phyloP scores from a whole-genome alignment of 176 grass and related monocot genomes.

The Ensete ventricosum region DNA sequence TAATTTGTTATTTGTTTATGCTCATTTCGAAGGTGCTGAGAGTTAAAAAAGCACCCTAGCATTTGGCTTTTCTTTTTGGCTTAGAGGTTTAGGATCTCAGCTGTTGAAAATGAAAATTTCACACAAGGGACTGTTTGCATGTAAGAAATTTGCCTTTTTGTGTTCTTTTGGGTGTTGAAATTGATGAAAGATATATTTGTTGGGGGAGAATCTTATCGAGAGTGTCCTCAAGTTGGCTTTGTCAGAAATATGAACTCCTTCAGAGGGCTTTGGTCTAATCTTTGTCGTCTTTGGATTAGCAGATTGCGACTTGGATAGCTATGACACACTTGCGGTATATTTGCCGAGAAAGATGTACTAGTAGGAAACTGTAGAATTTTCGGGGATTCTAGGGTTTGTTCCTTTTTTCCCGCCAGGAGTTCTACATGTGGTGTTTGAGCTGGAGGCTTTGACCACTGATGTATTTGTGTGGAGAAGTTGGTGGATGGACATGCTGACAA shows the following conservation, averaged over 20 bases:
- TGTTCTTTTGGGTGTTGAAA: background rate
- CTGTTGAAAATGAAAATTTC: too few relatives aligned
- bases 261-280: background rate
- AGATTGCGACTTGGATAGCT: background rate
- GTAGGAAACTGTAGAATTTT: background rate
- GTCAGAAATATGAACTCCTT: background rate
- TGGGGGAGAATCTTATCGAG: background rate
- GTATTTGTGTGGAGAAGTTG: conserved; percentile 1
- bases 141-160: too few relatives aligned
- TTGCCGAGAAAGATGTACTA: background rate
- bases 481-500: conserved; percentile 64
- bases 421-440: background rate
- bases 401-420: background rate
- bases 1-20: too few relatives aligned
- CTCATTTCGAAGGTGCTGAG: too few relatives aligned
- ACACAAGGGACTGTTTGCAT: too few relatives aligned
- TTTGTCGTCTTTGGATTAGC: background rate
- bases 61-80: too few relatives aligned
- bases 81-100: too few relatives aligned
- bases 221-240: background rate
- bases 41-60: too few relatives aligned
- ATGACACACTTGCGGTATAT: background rate
- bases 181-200: background rate
- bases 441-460: background rate
- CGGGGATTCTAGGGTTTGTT: background rate